A percentile compares a stretch with the other conserved stretches of the same genome.
These are phyloP conservation scores for Guyanaporus albipodus DNA, from an alignment of 768 basidiomycete species.

Conservation along the genomic window DNA sequence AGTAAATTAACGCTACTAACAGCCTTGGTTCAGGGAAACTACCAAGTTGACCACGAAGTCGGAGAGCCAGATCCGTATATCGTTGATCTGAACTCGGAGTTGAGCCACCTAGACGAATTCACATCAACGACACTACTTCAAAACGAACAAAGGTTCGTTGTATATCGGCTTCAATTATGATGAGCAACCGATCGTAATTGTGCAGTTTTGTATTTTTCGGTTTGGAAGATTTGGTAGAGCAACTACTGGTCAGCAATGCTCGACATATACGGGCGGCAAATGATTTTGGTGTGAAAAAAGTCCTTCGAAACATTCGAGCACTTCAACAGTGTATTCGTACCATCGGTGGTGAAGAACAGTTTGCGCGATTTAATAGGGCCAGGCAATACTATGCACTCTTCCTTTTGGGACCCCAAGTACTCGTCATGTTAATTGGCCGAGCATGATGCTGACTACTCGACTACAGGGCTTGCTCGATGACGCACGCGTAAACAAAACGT, in stretches of 20 bases:
- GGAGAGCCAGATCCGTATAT: conserved; percentile 91
- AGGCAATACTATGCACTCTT: conserved; percentile 83
- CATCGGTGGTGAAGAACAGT: conserved; percentile 54
- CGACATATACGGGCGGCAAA: conserved; percentile 68
- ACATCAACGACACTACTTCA: conserved; percentile 57
- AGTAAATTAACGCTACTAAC: conserved; percentile 8
- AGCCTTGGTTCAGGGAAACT: conserved; percentile 62
- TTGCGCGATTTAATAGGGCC: conserved; percentile 70
- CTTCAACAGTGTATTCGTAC: conserved; percentile 89
- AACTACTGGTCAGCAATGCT: conserved; percentile 72
- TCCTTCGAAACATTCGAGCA: conserved; percentile 83
- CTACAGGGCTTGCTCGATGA: conserved; percentile 71
- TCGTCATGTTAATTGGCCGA: conserved; percentile 13
- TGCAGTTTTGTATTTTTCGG: conserved; percentile 85
- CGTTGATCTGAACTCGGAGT: conserved; percentile 77
- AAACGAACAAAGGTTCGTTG: conserved; percentile 62
- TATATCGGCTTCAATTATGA: neutral
- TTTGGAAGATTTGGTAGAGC: conserved; percentile 79
- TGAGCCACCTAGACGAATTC: conserved; percentile 72
- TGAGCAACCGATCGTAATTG: neutral
- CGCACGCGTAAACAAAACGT: conserved; percentile 58
- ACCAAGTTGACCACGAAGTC: conserved; percentile 75
- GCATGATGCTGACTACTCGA: conserved; percentile 1
- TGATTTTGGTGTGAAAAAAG: conserved; percentile 76
- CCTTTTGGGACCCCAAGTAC: conserved; percentile 66